These are phyloP conservation scores for Rhizopogon vinicolor DNA, from an alignment of 768 basidiomycete genomes.

Conservation along the genomic window DNA sequence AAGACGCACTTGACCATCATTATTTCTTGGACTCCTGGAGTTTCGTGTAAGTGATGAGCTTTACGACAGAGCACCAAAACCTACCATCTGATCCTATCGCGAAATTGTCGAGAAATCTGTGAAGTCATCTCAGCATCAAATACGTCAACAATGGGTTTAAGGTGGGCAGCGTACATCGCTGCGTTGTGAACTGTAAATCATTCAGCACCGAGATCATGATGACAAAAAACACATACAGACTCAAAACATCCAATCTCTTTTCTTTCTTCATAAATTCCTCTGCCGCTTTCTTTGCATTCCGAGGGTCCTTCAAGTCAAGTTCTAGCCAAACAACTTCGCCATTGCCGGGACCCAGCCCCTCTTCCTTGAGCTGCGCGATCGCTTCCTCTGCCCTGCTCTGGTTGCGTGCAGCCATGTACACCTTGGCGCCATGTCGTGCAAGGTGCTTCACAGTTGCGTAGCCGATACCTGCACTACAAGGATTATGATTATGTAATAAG, in stretches of 20 bases:
- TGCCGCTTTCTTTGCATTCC: constrained; percentile 41
- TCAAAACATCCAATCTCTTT: constrained; percentile 47
- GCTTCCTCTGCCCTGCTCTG: constrained; percentile 42
- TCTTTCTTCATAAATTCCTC: constrained; percentile 47
- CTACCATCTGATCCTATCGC: constrained; percentile 23
- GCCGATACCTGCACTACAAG: constrained; percentile 41
- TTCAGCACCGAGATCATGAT: background rate
- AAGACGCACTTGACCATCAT: constrained; percentile 42
- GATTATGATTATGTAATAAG: background rate
- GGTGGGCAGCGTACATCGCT: constrained; percentile 32
- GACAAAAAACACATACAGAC: constrained; percentile 26
- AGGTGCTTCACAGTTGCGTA: constrained; percentile 50
- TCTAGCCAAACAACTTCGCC: constrained; percentile 46
- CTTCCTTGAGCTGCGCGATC: constrained; percentile 37
- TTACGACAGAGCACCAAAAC: background rate
- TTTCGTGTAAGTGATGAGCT: background rate
- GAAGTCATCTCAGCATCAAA: background rate
- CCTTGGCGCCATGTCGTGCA: constrained; percentile 51
- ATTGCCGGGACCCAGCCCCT: constrained; percentile 38
- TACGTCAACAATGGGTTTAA: background rate
- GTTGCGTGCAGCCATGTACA: constrained; percentile 53
- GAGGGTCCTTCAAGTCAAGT: constrained; percentile 48
- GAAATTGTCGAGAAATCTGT: constrained; percentile 17
- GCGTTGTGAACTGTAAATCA: constrained; percentile 50
- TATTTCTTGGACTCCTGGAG: constrained; percentile 32